Evolutionary conservation across 306 rosid genomes (phyloP), one percentile per base, ranked within the genome.

Genomic region (Inga oerstediana): DNA sequence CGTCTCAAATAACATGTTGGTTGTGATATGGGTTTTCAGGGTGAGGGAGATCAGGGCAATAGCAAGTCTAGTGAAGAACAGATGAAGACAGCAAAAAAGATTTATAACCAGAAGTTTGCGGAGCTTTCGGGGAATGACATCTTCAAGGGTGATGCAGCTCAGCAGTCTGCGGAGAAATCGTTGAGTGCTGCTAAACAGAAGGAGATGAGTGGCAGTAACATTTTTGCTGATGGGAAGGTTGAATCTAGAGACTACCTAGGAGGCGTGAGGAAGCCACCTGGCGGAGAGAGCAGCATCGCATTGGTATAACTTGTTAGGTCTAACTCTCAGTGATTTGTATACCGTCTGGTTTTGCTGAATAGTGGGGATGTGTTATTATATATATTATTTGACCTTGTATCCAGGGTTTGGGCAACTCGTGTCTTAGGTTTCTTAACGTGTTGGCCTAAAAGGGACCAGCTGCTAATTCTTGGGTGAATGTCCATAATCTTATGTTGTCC

Each of bases 241-340:
- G 98, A 94, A 89, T 85, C 97, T 64, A 91, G 99, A 82, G 99
- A 96, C 89, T 96, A 85, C 86, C 82, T 94, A 22, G 99, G 99
- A 0, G 98, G 98, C 3, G 99, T 96, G 73, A 94, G 99, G 93
- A 96, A 96, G 84, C 99, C 99, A 76, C 99, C 99, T 0, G 99
- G 99, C 0, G 99, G 99, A 1, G 99, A 96, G 90, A 96, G 99
- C 91, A 96, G 98, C 91, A 94, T 94, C 80, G 99, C 99, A 5
- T 83, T 96, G 94, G 98, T 96, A 88, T 93, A 86, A 91, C 87
- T 70, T 84, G 81, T 73, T 90, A 90, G 97, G 90, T 80, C 98
- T 95, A 95, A 95, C 98, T 65, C 98, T 59, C 73, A 68, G 81
- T 83, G 84, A 74, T 84, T 45, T 64, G 81, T 83, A 73, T 80